A percentile compares a stretch with the other conserved stretches of the same genome.
These are phyloP conservation scores for Polytrichum commune DNA, from an alignment of 225 moss, liverwort and hornwort species.

Conservation along the genomic window DNA sequence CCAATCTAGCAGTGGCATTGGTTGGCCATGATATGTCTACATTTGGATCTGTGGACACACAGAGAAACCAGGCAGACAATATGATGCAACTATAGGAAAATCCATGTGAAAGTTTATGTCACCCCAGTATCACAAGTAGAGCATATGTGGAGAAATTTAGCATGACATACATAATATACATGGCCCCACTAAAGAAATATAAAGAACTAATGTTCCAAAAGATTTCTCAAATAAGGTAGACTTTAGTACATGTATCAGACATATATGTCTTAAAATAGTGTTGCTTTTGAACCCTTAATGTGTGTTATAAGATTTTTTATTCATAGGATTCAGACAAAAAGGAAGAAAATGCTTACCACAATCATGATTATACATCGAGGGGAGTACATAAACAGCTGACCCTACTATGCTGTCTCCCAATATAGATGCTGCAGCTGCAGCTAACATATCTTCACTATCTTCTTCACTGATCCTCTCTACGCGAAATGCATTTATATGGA, in stretches of 20 bases:
- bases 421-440: slow-evolving; percentile 60
- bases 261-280: no score
- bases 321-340: no score
- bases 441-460: slow-evolving; percentile 42
- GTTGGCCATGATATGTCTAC: slow-evolving; percentile 54
- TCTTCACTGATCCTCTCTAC: slow-evolving; percentile 58
- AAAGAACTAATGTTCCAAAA: no score
- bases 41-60: slow-evolving; percentile 57
- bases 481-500: slow-evolving; percentile 74
- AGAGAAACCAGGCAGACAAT: not conserved
- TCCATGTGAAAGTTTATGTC: no score
- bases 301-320: no score
- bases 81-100: not conserved
- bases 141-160: no score
- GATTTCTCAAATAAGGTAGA: no score
- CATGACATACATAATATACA: no score
- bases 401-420: slow-evolving; percentile 65
- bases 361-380: slow-evolving; percentile 76
- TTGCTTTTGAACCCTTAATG: no score
- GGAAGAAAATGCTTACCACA: slow-evolving; percentile 44
- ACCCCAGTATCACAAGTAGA: no score
- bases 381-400: slow-evolving; percentile 62
- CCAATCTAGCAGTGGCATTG: slow-evolving; percentile 45
- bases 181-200: no score
- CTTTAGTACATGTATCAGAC: no score